Percentiles rank a stretch among this genome's conserved stretches.
Conservation (phyloP, 768 basidiomycete species). For the Clavaria fumosa region DNA sequence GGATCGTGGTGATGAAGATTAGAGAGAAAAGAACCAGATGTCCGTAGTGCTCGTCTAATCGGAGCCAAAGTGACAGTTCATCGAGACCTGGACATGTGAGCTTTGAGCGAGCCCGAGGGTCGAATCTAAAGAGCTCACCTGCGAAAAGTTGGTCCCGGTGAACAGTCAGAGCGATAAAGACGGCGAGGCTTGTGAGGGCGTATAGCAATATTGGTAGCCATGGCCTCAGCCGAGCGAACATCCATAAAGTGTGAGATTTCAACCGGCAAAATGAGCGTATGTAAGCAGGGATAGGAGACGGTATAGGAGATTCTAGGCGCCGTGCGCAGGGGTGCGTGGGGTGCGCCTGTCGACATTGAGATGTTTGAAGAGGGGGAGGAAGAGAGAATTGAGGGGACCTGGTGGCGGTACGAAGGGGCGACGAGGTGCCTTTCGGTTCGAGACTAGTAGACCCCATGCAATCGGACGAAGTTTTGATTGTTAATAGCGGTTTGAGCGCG, state of each 20-base stretch:
- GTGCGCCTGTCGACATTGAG: conserved; percentile 8
- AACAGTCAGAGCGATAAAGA: conserved; percentile 68
- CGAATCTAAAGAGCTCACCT: conserved; percentile 32
- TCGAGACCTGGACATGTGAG: conserved; percentile 47
- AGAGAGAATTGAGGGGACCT: too few species aligned
- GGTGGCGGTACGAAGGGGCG: too few species aligned
- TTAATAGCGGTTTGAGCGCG: too few species aligned
- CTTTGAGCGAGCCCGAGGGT: conserved; percentile 1
- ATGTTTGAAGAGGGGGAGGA: conserved; percentile 3
- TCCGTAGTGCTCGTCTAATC: conserved; percentile 55
- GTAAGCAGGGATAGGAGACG: conserved; percentile 11
- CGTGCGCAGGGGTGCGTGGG: conserved; percentile 5
- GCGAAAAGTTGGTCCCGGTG: conserved; percentile 73
- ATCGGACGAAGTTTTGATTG: too few species aligned
- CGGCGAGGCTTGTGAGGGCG: conserved; percentile 58
- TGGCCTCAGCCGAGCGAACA: conserved; percentile 45
- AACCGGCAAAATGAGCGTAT: conserved; percentile 17
- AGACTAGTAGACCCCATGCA: too few species aligned
- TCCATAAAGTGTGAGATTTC: conserved; percentile 35
- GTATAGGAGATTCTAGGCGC: conserved; percentile 11
- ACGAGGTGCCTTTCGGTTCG: too few species aligned
- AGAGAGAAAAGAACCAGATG: conserved; percentile 66
- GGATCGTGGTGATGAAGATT: conserved; percentile 79
- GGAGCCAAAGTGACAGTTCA: conserved; percentile 63
- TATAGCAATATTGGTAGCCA: conserved; percentile 73